These are phyloP conservation scores for Trichosporon coremiiforme DNA, from an alignment of 1,284 basidiomycete genomes.

Conservation along the genomic window DNA sequence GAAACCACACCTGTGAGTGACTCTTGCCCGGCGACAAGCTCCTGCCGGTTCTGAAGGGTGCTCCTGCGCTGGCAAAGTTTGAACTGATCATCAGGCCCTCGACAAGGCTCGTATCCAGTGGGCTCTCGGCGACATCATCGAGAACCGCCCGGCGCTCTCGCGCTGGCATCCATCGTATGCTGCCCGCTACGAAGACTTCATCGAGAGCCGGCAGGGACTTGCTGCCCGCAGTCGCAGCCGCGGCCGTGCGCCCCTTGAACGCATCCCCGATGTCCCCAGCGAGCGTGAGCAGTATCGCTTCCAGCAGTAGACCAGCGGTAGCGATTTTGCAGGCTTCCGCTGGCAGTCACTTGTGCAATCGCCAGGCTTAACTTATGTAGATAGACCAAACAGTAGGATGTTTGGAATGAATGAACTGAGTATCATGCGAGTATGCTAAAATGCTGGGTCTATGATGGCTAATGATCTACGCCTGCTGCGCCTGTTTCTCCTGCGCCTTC, in stretches of 20 bases:
- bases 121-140: conserved; percentile 75
- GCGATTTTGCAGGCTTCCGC: no score
- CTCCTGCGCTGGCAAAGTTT: no score
- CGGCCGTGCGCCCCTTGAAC: conserved; percentile 36
- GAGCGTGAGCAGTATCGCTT: neutral
- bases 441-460: neutral
- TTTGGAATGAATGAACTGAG: neutral
- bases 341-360: neutral
- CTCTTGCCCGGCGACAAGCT: no score
- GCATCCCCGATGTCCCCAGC: conserved; percentile 24
- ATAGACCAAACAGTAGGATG: neutral
- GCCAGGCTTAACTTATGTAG: neutral
- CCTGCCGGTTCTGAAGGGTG: no score
- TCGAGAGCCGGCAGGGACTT: conserved; percentile 44
- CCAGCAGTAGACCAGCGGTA: neutral
- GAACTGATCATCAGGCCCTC: conserved; percentile 41
- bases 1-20: conserved; percentile 66
- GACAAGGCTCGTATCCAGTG: conserved; percentile 73
- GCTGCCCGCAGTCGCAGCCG: conserved; percentile 44
- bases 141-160: conserved; percentile 61
- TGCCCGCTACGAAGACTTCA: conserved; percentile 54
- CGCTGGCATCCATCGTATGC: conserved; percentile 58
- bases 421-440: conserved; percentile 14
- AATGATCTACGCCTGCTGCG: neutral
- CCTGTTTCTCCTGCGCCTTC: conserved; percentile 3